A percentile compares a stretch with the other conserved stretches of the same genome.
These are phyloP conservation scores for Dioscorea zingiberensis DNA, from an alignment of 106 monocot species.

Conservation along the genomic window DNA sequence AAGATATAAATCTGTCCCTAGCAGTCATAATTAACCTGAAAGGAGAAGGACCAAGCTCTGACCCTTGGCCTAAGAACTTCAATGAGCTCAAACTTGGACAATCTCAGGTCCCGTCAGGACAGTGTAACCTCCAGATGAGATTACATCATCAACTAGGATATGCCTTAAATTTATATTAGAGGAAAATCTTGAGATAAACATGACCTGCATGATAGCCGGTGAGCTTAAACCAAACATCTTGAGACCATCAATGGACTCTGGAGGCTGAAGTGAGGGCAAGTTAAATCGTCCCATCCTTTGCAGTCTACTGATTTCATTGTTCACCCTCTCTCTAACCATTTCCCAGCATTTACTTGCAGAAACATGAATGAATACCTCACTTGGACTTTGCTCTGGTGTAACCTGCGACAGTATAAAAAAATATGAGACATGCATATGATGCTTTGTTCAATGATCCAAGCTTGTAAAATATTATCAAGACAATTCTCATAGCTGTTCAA, in stretches of 20 bases:
- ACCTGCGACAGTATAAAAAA: slow-evolving; percentile 32
- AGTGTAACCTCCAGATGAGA: too few species aligned
- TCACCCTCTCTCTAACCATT: slow-evolving; percentile 80
- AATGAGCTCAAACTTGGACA: too few species aligned
- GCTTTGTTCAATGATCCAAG: neutral
- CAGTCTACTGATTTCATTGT: slow-evolving; percentile 58
- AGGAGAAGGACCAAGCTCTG: too few species aligned
- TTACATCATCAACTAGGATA: neutral
- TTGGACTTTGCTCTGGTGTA: slow-evolving; percentile 54
- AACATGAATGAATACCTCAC: slow-evolving; percentile 68
- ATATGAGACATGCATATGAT: neutral
- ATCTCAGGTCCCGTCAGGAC: too few species aligned
- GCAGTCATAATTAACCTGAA: too few species aligned
- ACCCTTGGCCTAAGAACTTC: too few species aligned
- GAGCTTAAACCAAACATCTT: slow-evolving; percentile 92
- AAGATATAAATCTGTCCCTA: too few species aligned
- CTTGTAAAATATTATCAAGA: neutral
- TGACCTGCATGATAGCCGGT: slow-evolving; percentile 68
- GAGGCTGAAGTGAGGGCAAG: slow-evolving; percentile 63
- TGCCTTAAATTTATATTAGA: neutral
- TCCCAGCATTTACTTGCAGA: slow-evolving; percentile 84
- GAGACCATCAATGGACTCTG: slow-evolving; percentile 79
- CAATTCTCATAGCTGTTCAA: neutral
- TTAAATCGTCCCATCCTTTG: slow-evolving; percentile 36
- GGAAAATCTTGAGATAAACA: neutral